Base-by-base conservation (phyloP, 768 basidiomycete species). In the Dentipellis sp. region DNA sequence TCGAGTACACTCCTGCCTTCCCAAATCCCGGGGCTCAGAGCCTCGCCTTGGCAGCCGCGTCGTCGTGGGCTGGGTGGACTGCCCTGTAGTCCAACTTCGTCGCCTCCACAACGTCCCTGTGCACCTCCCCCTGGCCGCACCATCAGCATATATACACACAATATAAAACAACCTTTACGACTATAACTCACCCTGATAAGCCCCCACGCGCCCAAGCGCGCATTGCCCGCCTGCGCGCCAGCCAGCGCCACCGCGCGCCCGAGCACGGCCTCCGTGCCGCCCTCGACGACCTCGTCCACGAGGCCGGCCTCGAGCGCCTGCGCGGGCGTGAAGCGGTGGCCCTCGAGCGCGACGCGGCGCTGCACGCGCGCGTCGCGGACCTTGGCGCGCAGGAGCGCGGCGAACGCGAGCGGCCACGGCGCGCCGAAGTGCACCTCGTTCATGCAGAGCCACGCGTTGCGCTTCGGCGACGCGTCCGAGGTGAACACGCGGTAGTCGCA, bases 401-500 rank as follows among this genome's bases (percentile, higher is more conserved):
- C 73, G 62, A 94, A 82, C 0, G 85, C 85, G 49, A 79, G 73
- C 0, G 93, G 92, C 76, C 88, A 84, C 0, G 81, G 74, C 9
- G 91, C 90, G 52, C 90, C 91, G 63, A 94, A 93, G 65, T 86
- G 83, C 12, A 60, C 87, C 74, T 95, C 94, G 65, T 95, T 97
- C 93, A 97, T 95, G 67, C 85, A 90, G 52, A 90, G 70, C 87
- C 91, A 94, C 1, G 87, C 85, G 64, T 84, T 83, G 34, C 84
- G 84, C 62, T 77, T 79, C 63, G 40, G 40, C 40, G 40, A 17
- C 16, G 75, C 83, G 14, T 86, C 92, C 61, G 89, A 84, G 12
- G 83, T 89, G 84, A 94, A 93, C 55, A 95, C 77, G 40, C 93
- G 81, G 71, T 90, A 94, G 69, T 97, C 93, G 67, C 91, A 94